Evolutionary conservation across 306 rosid species (phyloP).

Genomic region (Gastrolobium bilobum): DNA sequence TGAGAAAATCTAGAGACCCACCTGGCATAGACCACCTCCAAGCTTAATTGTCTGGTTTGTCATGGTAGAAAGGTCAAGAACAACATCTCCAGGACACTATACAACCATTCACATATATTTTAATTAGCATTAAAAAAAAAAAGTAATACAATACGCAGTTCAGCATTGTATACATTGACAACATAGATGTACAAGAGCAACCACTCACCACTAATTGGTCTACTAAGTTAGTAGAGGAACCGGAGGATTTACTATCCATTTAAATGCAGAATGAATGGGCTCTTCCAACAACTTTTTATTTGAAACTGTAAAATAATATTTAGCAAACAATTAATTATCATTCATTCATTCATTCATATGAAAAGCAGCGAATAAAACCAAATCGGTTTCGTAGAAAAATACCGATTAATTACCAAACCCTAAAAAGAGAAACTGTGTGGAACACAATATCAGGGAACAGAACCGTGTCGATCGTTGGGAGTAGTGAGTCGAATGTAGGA

Average conservation of each 20-base stretch:
- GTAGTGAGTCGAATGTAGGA: too few relatives aligned
- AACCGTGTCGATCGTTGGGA: too few relatives aligned
- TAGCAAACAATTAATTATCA: constrained; percentile 5
- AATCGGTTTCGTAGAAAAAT: too few relatives aligned
- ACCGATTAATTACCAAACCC: too few relatives aligned
- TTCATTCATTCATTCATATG: not conserved
- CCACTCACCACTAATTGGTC: constrained; percentile 70
- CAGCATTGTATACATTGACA: not conserved
- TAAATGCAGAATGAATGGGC: constrained; percentile 8
- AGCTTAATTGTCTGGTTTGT: constrained; percentile 87
- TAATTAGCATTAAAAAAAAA: not conserved
- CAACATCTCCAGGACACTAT: constrained; percentile 90
- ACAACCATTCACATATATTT: constrained; percentile 19
- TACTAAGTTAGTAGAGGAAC: constrained; percentile 52
- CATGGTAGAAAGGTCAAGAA: constrained; percentile 85
- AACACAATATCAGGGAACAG: too few relatives aligned
- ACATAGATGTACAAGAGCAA: not conserved
- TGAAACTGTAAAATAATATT: constrained; percentile 31
- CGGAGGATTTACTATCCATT: constrained; percentile 62
- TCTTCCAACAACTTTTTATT: constrained; percentile 27
- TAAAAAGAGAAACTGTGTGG: too few relatives aligned
- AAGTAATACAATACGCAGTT: not conserved
- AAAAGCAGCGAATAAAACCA: not conserved
- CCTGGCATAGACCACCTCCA: constrained; percentile 93
- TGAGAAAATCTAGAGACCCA: constrained; percentile 32